Evolutionary conservation across 805 yeast species (phyloP).

Genomic region (Metschnikowia continentalis): DNA sequence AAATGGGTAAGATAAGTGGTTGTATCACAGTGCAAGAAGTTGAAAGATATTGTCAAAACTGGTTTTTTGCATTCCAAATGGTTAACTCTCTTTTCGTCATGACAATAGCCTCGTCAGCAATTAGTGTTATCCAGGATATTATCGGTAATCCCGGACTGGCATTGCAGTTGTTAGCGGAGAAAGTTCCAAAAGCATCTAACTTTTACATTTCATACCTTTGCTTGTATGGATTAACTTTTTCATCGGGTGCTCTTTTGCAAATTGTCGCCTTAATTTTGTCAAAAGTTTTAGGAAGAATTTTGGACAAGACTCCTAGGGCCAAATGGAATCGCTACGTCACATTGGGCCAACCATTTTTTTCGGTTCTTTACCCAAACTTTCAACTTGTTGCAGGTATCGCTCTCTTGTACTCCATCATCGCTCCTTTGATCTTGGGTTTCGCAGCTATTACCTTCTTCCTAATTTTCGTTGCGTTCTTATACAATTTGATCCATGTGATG

Average conservation of each 20-base stretch:
- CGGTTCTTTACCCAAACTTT: conserved; percentile 74
- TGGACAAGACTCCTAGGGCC: conserved; percentile 88
- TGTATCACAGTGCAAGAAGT: conserved; percentile 63
- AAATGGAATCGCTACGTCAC: conserved; percentile 75
- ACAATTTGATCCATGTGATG: conserved; percentile 60
- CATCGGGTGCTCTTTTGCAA: conserved; percentile 76
- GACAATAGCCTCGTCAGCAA: conserved; percentile 77
- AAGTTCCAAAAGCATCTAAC: conserved; percentile 86
- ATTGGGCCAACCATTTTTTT: conserved; percentile 71
- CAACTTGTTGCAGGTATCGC: conserved; percentile 71
- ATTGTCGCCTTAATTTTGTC: conserved; percentile 68
- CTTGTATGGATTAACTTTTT: conserved; percentile 73
- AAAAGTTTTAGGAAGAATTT: conserved; percentile 61
- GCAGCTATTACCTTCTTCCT: conserved; percentile 55
- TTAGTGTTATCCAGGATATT: conserved; percentile 70
- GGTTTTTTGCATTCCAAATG: conserved; percentile 88
- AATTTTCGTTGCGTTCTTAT: conserved; percentile 58
- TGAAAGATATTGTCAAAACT: conserved; percentile 79
- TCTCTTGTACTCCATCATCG: conserved; percentile 71
- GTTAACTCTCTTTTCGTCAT: conserved; percentile 83
- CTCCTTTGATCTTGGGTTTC: conserved; percentile 69
- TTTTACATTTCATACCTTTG: conserved; percentile 82
- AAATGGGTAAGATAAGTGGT: conserved; percentile 74
- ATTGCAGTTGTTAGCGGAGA: conserved; percentile 66
- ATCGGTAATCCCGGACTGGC: conserved; percentile 63